Conservation (phyloP, 345 rosid species). For the Hevea brasiliensis region DNA sequence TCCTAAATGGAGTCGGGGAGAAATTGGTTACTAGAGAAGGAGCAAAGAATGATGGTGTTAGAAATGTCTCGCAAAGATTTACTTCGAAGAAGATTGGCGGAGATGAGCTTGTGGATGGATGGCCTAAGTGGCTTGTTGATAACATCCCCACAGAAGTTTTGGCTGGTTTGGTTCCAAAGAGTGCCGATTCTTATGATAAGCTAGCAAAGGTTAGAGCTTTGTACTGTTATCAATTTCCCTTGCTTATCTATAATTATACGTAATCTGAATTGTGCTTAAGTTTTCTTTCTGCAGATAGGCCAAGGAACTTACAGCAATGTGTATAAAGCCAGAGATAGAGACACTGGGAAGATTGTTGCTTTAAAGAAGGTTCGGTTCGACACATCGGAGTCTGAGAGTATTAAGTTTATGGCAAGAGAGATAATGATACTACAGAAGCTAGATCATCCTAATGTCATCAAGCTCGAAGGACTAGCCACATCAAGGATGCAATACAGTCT, state of each 20-base stretch:
- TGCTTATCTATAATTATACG: not conserved
- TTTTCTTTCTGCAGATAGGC: constrained; percentile 52
- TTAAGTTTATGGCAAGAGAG: constrained; percentile 93
- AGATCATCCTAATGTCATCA: constrained; percentile 80
- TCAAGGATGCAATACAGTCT: constrained; percentile 92
- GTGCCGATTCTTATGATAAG: constrained; percentile 70
- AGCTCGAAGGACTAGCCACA: constrained; percentile 79
- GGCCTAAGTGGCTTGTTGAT: constrained; percentile 79
- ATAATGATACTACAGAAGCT: constrained; percentile 66
- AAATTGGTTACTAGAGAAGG: constrained; percentile 13
- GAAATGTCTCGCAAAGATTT: constrained; percentile 23
- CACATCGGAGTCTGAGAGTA: constrained; percentile 80
- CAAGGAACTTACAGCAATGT: constrained; percentile 96
- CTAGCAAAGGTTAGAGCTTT: constrained; percentile 52
- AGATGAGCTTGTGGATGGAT: constrained; percentile 56
- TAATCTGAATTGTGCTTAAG: not conserved
- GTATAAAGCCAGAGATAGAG: constrained; percentile 77
- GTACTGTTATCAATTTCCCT: not conserved
- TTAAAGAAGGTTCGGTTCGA: constrained; percentile 86
- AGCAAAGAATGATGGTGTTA: constrained; percentile 9
- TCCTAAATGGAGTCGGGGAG: constrained; percentile 3
- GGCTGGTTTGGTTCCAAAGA: constrained; percentile 52
- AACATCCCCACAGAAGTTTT: constrained; percentile 50
- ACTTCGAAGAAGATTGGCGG: constrained; percentile 41
- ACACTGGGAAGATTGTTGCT: constrained; percentile 71